Evolutionary conservation across 345 rosid species (phyloP), one percentile per base, ranked within the genome.

Genomic region (Brassica napus): DNA sequence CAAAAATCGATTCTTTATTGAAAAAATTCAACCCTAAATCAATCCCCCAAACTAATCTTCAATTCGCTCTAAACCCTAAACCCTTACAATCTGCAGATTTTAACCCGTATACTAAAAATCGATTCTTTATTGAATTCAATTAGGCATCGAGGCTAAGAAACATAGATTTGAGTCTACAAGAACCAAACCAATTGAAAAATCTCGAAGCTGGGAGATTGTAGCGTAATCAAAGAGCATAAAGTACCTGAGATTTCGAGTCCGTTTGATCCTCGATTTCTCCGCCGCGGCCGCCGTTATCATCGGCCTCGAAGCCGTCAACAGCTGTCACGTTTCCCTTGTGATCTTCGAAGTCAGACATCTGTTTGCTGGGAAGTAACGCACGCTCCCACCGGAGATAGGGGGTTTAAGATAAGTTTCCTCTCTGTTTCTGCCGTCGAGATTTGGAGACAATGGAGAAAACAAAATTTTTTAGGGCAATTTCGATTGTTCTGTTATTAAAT

Each of bases 171-270:
- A 64, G 67, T 26, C 77, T 52, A 52, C 0, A 4, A 21, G 9
- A 12, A 54, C 2, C 2, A 42, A 59, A 58, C 1, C 24, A 12
- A 10, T 1, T 4, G 4, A 3, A 2, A 15, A 69, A 21, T 9
- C 49, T 42, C 1, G 32, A 10, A 57, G 54, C 59, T 64, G 16
- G 14, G 10, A 37, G 55, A 21, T 28, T 21, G 23, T 58, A 15
- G 1, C 57, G 32, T 52, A 31, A 47, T 10, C 39, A 28, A 61
- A 16, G 73, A n/a, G 37, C 12, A 52, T 11, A 15, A 64, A 16
- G n/a, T 66, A 94, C 98, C 94, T 77, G 88, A 68, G 93, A 82
- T 82, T 89, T 92, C 15, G 84, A 85, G 77, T 90, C 95, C 63
- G 74, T 77, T 52, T 62, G 86, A 72, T 89, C 91, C 18, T 93